Conservation (phyloP, 768 basidiomycete species). For the Asterophora parasitica region DNA sequence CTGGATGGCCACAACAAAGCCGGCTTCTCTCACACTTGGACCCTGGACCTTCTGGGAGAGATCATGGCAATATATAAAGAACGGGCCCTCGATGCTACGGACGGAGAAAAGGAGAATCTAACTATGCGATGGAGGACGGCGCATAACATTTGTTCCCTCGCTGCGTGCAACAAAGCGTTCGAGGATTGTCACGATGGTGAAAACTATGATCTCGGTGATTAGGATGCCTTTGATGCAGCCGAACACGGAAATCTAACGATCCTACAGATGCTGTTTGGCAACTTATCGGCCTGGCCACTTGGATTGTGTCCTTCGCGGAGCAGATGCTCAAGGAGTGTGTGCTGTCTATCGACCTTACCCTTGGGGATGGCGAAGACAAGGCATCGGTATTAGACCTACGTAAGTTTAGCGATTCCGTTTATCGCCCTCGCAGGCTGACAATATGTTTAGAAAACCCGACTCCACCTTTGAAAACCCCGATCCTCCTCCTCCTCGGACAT, state of each 20-base stretch:
- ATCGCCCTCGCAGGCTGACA: conserved; percentile 1
- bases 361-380: background rate
- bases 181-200: conserved; percentile 60
- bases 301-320: conserved; percentile 60
- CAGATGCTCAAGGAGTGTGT: conserved; percentile 54
- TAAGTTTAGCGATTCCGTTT: conserved; percentile 1
- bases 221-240: background rate
- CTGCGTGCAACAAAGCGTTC: conserved; percentile 58
- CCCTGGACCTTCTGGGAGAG: conserved; percentile 37
- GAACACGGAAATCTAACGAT: background rate
- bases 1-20: conserved; percentile 41
- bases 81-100: conserved; percentile 1
- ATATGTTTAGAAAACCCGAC: conserved; percentile 1
- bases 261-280: conserved; percentile 68
- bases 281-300: conserved; percentile 55
- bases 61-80: conserved; percentile 47
- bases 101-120: conserved; percentile 29
- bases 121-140: conserved; percentile 53
- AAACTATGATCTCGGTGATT: conserved; percentile 57
- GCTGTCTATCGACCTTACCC: conserved; percentile 25
- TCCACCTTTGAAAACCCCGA: conserved; percentile 27
- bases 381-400: background rate
- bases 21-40: conserved; percentile 36
- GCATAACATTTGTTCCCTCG: conserved; percentile 62
- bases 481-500: conserved; percentile 58